Percentiles rank a stretch among this genome's conserved stretches.
Conservation (phyloP, 2,329 filamentous ascomycete genomes). For the Xylariaceae sp. region DNA sequence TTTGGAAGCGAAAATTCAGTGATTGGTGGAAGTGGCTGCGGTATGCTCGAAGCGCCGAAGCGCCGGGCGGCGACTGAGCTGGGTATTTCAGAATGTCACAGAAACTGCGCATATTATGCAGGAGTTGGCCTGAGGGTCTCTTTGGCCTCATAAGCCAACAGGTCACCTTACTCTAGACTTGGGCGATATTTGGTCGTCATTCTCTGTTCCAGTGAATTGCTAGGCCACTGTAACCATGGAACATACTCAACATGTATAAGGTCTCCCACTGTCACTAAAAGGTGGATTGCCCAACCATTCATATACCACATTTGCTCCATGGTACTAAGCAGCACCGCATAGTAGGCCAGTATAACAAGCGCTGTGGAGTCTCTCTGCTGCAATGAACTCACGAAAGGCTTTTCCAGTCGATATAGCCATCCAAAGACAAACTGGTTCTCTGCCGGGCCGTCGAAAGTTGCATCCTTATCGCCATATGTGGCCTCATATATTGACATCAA, state of each 20-base stretch:
- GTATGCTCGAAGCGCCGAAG: too few species aligned
- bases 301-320: conserved; percentile 5
- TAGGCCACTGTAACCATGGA: conserved; percentile 4
- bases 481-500: conserved; percentile 6
- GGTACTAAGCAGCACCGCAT: conserved; percentile 7
- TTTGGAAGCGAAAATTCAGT: too few species aligned
- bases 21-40: too few species aligned
- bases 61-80: too few species aligned
- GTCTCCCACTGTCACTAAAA: neutral
- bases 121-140: too few species aligned
- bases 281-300: conserved; percentile 1
- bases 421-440: conserved; percentile 10
- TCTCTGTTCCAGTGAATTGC: neutral
- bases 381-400: neutral
- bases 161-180: too few species aligned
- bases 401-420: conserved; percentile 3
- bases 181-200: neutral
- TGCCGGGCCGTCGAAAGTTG: neutral
- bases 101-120: too few species aligned
- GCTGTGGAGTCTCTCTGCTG: neutral
- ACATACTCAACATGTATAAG: neutral
- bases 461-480: conserved; percentile 5
- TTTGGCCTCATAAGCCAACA: too few species aligned
- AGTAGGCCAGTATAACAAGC: conserved; percentile 9
- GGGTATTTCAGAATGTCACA: too few species aligned